These are phyloP conservation scores for Taphrina pruni DNA, from an alignment of 1,139 yeast genomes.

Conservation along the genomic window DNA sequence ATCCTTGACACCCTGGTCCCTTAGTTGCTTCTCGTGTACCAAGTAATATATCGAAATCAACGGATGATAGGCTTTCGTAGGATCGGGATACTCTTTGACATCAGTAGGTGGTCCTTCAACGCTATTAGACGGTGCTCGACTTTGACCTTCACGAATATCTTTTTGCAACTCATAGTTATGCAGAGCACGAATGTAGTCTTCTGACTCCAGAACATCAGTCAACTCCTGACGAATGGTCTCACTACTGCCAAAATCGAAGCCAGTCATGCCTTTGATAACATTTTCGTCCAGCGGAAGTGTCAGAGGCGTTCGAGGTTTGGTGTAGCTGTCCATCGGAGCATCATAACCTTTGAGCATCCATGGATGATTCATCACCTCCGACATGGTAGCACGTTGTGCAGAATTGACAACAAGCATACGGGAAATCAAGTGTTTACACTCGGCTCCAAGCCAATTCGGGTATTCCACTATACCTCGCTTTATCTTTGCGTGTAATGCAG, in stretches of 20 bases:
- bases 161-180: conserved; percentile 64
- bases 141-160: background rate
- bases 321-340: conserved; percentile 68
- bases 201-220: conserved; percentile 65
- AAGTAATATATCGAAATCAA: conserved; percentile 82
- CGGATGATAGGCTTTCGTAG: conserved; percentile 75
- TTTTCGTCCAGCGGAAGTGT: conserved; percentile 71
- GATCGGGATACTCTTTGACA: conserved; percentile 43
- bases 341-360: conserved; percentile 95
- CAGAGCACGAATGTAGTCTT: conserved; percentile 69
- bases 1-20: conserved; percentile 50
- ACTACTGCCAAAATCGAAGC: conserved; percentile 75
- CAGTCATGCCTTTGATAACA: conserved; percentile 75
- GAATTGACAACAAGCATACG: conserved; percentile 95
- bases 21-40: conserved; percentile 80
- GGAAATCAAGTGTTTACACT: conserved; percentile 80
- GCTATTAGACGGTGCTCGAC: background rate
- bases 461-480: conserved; percentile 92
- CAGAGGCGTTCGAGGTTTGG: conserved; percentile 80
- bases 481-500: conserved; percentile 90
- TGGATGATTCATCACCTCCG: conserved; percentile 84
- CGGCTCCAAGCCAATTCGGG: conserved; percentile 79
- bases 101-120: background rate
- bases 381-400: conserved; percentile 72
- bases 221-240: conserved; percentile 67